Evolutionary conservation across 2,329 filamentous ascomycete species (phyloP).

Genomic region (Ophiocordyceps camponoti-rufipedis): DNA sequence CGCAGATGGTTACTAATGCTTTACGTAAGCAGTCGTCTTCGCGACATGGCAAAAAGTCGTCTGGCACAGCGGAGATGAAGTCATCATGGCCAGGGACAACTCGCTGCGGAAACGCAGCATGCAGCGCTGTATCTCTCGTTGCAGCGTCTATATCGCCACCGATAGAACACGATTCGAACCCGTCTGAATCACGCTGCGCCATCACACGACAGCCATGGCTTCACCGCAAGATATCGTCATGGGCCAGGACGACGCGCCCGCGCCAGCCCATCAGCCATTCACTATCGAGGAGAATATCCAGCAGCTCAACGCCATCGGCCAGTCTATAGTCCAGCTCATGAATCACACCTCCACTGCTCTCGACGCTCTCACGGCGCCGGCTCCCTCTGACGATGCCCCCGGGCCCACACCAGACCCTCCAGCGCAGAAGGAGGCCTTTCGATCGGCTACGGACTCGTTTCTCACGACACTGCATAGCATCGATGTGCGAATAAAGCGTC

Average conservation of each 20-base stretch:
- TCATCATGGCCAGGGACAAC: too few relatives aligned
- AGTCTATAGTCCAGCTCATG: constrained; percentile 25
- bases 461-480: constrained; percentile 56
- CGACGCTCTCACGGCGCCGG: constrained; percentile 21
- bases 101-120: too few relatives aligned
- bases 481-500: constrained; percentile 49
- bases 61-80: too few relatives aligned
- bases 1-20: too few relatives aligned
- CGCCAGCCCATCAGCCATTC: constrained; percentile 31
- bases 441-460: constrained; percentile 45
- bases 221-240: constrained; percentile 14
- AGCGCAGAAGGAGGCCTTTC: constrained; percentile 36
- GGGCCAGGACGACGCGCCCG: constrained; percentile 6
- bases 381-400: constrained; percentile 4
- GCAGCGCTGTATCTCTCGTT: neutral
- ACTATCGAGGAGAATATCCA: constrained; percentile 61
- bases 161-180: neutral
- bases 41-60: too few relatives aligned
- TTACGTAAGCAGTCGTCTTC: too few relatives aligned
- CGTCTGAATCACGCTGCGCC: too few relatives aligned
- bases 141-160: neutral
- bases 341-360: constrained; percentile 27
- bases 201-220: constrained; percentile 8
- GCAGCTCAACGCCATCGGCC: constrained; percentile 65
- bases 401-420: constrained; percentile 19